phyloP scores from a whole-genome alignment of 306 rosid species.

The Vachellia pachyceras region DNA sequence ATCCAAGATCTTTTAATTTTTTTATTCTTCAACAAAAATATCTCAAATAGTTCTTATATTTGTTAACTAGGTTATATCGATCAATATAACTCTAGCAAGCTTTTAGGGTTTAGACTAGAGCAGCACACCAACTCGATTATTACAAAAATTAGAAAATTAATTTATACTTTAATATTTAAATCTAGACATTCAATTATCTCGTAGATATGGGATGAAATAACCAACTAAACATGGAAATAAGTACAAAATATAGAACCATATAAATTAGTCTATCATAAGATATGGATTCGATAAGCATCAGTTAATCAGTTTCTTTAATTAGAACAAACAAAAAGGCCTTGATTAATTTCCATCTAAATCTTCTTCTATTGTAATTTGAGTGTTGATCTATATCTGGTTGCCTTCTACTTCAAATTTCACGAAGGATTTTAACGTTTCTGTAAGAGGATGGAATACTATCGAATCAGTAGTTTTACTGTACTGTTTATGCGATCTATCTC shows the following conservation, averaged over 20 bases:
- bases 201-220: too few species aligned
- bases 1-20: neutral
- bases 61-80: neutral
- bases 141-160: too few species aligned
- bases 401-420: neutral
- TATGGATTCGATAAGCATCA: too few species aligned
- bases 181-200: too few species aligned
- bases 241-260: too few species aligned
- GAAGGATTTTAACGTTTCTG: neutral
- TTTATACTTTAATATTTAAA: too few species aligned
- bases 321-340: neutral
- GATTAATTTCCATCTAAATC: neutral
- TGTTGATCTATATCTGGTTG: neutral
- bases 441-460: neutral
- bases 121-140: too few species aligned
- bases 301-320: neutral
- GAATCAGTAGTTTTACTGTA: neutral
- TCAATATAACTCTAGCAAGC: neutral
- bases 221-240: too few species aligned
- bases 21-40: conserved; percentile 25
- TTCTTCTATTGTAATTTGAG: neutral
- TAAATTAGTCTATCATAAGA: too few species aligned
- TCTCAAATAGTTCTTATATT: conserved; percentile 7
- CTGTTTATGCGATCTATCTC: neutral
- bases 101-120: neutral